Evolutionary conservation across 805 yeast genomes (phyloP).

Genomic region (Saccharomyces eubayanus): DNA sequence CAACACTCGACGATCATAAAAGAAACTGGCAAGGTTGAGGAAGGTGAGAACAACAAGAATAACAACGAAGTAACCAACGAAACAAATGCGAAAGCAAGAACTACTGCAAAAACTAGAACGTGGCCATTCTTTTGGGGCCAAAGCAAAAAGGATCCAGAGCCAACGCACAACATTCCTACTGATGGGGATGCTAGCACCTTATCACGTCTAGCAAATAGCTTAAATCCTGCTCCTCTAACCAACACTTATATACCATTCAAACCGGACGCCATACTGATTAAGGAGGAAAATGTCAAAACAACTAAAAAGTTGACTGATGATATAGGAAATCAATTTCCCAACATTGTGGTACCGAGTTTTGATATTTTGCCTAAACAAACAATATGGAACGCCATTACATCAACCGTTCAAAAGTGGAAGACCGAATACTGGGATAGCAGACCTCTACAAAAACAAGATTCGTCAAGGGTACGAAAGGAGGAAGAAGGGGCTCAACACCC

Average conservation of each 20-base stretch:
- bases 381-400: slow-evolving; percentile 19
- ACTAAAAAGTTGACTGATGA: slow-evolving; percentile 4
- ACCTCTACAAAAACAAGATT: slow-evolving; percentile 4
- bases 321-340: slow-evolving; percentile 16
- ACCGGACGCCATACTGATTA: slow-evolving; percentile 17
- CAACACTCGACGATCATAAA: neutral
- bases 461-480: neutral
- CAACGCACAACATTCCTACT: neutral
- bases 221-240: slow-evolving; percentile 4
- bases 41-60: neutral
- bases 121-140: neutral
- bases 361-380: slow-evolving; percentile 23
- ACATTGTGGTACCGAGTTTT: slow-evolving; percentile 27
- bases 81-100: neutral
- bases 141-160: neutral
- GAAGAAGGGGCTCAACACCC: neutral
- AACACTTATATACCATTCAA: slow-evolving; percentile 15
- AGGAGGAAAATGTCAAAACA: slow-evolving; percentile 12
- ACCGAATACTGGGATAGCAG: neutral
- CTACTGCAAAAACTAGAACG: neutral
- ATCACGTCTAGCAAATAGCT: neutral
- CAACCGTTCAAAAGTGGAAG: slow-evolving; percentile 5
- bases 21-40: neutral
- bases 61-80: neutral
- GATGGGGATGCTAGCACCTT: slow-evolving; percentile 1